Conservation (phyloP, 805 yeast species). For the Wickerhamomyces sydowiorum region DNA sequence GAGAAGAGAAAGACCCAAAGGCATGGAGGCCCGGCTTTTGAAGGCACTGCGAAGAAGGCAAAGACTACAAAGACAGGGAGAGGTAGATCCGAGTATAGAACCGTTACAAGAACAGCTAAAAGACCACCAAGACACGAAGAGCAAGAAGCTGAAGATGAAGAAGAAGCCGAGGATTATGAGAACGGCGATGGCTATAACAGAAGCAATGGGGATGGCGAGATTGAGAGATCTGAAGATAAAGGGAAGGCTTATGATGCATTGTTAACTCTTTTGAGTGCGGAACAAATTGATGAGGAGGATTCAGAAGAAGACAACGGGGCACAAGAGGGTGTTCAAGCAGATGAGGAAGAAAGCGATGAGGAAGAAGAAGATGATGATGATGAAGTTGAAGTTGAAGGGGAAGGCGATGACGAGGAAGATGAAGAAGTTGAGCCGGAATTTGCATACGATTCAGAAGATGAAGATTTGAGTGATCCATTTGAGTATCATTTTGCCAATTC, state of each 20-base stretch:
- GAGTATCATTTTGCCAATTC: constrained; percentile 65
- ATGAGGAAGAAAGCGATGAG: constrained; percentile 7
- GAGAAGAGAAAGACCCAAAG: constrained; percentile 2
- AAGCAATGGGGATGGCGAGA: constrained; percentile 10
- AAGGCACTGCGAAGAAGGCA: constrained; percentile 1
- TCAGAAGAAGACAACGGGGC: too few relatives aligned
- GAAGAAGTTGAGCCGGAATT: constrained; percentile 21
- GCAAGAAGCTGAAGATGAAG: constrained; percentile 13
- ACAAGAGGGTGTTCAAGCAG: constrained; percentile 10
- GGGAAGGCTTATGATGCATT: constrained; percentile 62
- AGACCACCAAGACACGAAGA: constrained; percentile 24
- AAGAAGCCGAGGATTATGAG: constrained; percentile 12
- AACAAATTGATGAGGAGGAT: constrained; percentile 27
- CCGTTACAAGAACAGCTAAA: constrained; percentile 49
- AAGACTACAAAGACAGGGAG: constrained; percentile 20
- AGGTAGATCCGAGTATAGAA: constrained; percentile 61
- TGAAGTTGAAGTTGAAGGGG: constrained; percentile 24
- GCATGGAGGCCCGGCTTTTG: background rate
- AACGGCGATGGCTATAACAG: constrained; percentile 6
- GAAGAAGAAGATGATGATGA: constrained; percentile 28
- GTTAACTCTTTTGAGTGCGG: constrained; percentile 51
- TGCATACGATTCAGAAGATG: constrained; percentile 26
- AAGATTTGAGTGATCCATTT: constrained; percentile 61
- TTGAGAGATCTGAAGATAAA: constrained; percentile 14
- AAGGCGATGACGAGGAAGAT: constrained; percentile 19